A percentile compares a stretch with the other conserved stretches of the same genome.
Conservation (phyloP, 768 basidiomycete species). For the Serendipita indica region DNA sequence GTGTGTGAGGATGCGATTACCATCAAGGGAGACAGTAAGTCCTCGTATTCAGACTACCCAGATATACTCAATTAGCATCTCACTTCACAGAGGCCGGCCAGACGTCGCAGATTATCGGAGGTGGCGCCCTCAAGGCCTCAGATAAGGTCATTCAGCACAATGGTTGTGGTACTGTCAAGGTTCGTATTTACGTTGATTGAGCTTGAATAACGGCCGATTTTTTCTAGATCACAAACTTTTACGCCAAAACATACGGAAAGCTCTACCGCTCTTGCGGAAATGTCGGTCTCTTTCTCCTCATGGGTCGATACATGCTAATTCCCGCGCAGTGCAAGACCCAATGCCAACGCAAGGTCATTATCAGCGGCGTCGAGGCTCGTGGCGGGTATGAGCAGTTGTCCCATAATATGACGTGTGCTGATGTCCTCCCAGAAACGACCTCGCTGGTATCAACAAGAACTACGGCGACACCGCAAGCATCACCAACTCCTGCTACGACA, state of each 20-base stretch:
- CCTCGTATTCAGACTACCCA: conserved; percentile 16
- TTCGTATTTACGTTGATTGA: no score
- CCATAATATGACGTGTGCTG: neutral
- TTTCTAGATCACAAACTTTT: conserved; percentile 3
- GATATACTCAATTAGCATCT: neutral
- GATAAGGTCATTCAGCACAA: conserved; percentile 10
- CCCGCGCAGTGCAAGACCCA: neutral
- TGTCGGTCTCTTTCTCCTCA: neutral
- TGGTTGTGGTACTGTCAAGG: conserved; percentile 3
- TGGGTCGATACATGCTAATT: neutral
- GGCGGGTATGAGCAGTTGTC: neutral
- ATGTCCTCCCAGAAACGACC: neutral
- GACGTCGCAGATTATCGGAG: conserved; percentile 1
- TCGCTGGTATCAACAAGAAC: neutral
- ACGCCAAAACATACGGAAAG: neutral
- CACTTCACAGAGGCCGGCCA: neutral
- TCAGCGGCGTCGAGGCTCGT: neutral
- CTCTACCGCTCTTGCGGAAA: neutral
- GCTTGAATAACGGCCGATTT: neutral
- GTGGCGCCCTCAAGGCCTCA: neutral
- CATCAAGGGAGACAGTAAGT: conserved; percentile 28
- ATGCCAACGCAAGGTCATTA: neutral
- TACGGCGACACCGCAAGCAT: neutral
- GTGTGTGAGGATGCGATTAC: conserved; percentile 30
- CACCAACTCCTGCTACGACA: conserved; percentile 1